Evolutionary conservation across 2,329 filamentous ascomycete species (phyloP), one percentile per base, ranked within the genome.

Genomic region (Ilyonectria sp.): DNA sequence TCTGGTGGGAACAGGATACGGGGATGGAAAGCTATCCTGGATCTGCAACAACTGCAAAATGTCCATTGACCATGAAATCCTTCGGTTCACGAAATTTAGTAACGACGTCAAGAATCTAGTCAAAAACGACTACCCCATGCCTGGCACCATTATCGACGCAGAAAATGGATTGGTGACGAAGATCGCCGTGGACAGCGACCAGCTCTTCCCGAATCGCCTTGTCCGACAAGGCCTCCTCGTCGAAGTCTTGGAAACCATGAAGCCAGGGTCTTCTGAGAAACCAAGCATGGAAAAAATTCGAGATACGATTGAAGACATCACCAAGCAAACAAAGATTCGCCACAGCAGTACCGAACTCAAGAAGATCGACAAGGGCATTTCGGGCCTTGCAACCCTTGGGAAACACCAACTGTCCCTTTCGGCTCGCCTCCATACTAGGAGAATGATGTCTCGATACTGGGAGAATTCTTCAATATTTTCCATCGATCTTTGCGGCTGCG

Each of bases 301-400:
- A 40, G 37, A 81, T 92, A 0, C 83, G 85, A 23, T 83, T 89
- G 3, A 81, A 78, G n/a, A 90, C 88, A 65, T 91, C 92, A 70
- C 80, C 17, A 49, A 19, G n/a, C 46, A 49, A 15, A 83, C 52
- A 77, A 78, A 37, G 90, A 93, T 69, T 77, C 87, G 4, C 74
- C 83, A 35, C 73, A 80, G 91, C 0, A 71, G 87, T 5, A 64
- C 77, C 1, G 68, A 40, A 17, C 37, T 40, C 37, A 40, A 40
- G 11, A 40, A 40, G 10, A 40, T 40, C 11, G 37, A 35, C 82
- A 6, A 53, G 15, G 50, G 31, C 6, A 53, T 17, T 53, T 29
- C 26, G 10, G 19, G 17, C 15, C 31, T 15, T 6, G 17, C 23
- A 37, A 40, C 10, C 2, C 35, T n/a, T 2, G 31, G n/a, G 8